Evolutionary conservation across 352 stramenopile genomes (phyloP).

Genomic region (Globisporangium heterothallicum): DNA sequence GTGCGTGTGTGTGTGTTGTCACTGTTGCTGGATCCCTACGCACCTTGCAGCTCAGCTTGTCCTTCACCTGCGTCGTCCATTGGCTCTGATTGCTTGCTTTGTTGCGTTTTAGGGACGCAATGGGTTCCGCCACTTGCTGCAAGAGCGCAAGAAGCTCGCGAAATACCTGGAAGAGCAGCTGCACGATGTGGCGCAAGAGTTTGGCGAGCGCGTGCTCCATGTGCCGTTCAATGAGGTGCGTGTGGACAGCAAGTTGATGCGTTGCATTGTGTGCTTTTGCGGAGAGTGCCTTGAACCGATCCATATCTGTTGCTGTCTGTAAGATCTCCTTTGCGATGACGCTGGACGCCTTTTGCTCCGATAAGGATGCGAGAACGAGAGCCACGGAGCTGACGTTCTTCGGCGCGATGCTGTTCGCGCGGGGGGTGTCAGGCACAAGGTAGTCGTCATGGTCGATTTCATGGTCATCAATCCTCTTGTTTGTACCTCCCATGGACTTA

Average conservation of each 20-base stretch:
- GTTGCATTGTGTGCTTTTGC: background rate
- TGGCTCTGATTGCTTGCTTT: background rate
- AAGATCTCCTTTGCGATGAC: conserved; percentile 90
- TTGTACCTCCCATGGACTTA: background rate
- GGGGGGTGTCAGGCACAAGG: conserved; percentile 93
- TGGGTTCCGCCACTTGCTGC: conserved; percentile 87
- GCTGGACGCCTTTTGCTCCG: conserved; percentile 58
- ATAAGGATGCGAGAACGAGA: conserved; percentile 23
- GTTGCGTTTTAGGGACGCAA: conserved; percentile 34
- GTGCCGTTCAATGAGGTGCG: conserved; percentile 88
- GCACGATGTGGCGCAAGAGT: conserved; percentile 59
- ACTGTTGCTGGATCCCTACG: too few relatives aligned
- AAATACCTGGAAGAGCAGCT: conserved; percentile 76
- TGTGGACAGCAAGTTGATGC: background rate
- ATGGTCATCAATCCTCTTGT: too few relatives aligned
- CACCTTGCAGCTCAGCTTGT: too few relatives aligned
- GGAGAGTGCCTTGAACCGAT: background rate
- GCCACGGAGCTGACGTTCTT: conserved; percentile 81
- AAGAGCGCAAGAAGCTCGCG: conserved; percentile 77
- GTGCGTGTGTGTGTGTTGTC: conserved; percentile 34
- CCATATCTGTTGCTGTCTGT: background rate
- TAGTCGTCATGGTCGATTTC: conserved; percentile 13
- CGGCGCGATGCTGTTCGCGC: conserved; percentile 98
- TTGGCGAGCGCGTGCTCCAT: conserved; percentile 89
- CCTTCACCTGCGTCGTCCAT: too few relatives aligned